Base-by-base conservation (phyloP, 371 early-diverging fungal species). In the Amoeboaphelidium protococcarum region DNA sequence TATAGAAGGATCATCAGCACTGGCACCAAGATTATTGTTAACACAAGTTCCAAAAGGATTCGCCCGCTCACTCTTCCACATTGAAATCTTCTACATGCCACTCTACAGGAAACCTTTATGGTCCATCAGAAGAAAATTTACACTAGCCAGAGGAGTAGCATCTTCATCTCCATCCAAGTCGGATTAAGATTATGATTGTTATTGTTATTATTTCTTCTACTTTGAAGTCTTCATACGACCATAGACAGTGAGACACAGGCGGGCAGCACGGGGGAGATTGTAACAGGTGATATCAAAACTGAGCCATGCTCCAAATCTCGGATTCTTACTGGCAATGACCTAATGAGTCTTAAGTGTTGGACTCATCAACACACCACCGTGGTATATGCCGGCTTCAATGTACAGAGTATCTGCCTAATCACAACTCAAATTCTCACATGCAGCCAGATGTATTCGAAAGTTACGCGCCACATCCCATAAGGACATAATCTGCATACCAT, bases 81-180 rank as follows among this genome's bases (percentile, higher is more conserved):
- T 31, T 27, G 23, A 20, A 13, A 3, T 25, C 13, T 6, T 43
- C 4, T 19, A 13, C 40, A 24, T 21, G 13, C 50, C 40, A 13
- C 26, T 23, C 31, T 13, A 16, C 1, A 50, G 21, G 22, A 31
- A 21, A 10, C 51, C 44, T 0, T 37, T n/a, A 19, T 22, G 13
- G 37, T 50, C 51, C 3, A 50, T n/a, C n/a, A 50, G 13, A 26
- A 52, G 51, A 12, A 50, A 3, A 23, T 21, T 23, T n/a, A 50
- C 49, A 12, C 52, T 12, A 10, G 49, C 51, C 21, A 50, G 12
- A 25, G 51, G 50, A 22, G 23, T n/a, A 2, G 13, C 3, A 2
- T 2, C 41, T 19, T 47, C 13, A 6, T 26, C 13, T n/a, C 26
- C 12, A 1, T 43, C 44, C 19, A 20, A 2, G 23, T 16, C 13